Evolutionary conservation across 805 yeast species (phyloP), one percentile per base, ranked within the genome.

Genomic region (Brettanomyces naardenensis): DNA sequence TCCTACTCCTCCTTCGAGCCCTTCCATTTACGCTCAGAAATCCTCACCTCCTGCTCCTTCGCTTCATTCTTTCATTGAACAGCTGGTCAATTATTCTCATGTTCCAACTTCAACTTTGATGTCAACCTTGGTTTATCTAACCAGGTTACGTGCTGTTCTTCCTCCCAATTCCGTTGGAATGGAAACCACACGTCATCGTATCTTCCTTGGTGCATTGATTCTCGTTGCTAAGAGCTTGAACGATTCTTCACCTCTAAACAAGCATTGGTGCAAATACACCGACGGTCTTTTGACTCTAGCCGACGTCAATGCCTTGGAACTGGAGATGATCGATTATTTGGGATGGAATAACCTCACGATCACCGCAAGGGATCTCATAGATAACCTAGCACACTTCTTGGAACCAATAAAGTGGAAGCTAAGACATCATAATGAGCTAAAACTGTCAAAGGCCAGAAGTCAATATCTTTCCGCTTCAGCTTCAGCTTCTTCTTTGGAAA

Each of bases 201-300:
- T 90, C 41, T 92, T 90, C 48, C 65, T 90, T 37, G 95, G 97
- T 0, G 76, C 95, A 32, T 69, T 90, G 40, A 86, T 90, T 31
- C 63, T 92, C 35, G 84, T 95, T n/a, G 96, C 97, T 13, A 90
- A 90, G 65, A 79, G 78, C 45, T 72, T 89, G 46, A 90, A 90
- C 61, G 98, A 90, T 65, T 83, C 95, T 3, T 80, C 94, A 17
- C 98, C 98, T 31, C 72, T 90, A 57, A 90, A 90, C 64, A 89
- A 83, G 63, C 97, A 92, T 65, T 90, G 98, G 98, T 80, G 95
- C 4, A 71, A 76, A 43, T 89, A 90, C 66, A 89, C 97, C 3
- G 80, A 81, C 55, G 97, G 97, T 1, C 68, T 92, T 31, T 71
- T 90, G 43, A 56, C 78, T 7, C 64, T 84, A 28, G 69, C 69